phyloP scores from a whole-genome alignment of 768 basidiomycete genomes.

The Russula sp. region DNA sequence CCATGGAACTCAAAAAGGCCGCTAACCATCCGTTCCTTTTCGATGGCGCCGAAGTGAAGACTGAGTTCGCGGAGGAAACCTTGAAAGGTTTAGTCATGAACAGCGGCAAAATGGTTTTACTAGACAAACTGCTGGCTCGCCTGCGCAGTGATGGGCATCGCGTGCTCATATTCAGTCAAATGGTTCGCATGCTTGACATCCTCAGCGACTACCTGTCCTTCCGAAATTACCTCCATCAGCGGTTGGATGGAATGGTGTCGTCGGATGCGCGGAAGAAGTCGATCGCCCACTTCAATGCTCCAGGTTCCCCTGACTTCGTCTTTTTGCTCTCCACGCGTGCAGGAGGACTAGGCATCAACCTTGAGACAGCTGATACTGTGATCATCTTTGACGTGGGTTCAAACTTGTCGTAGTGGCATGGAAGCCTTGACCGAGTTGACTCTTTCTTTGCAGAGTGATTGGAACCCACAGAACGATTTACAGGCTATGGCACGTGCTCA shows the following conservation, averaged over 20 bases:
- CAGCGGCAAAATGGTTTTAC: constrained; percentile 95
- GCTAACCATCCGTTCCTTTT: constrained; percentile 98
- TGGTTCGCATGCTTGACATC: constrained; percentile 99
- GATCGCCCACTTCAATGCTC: constrained; percentile 95
- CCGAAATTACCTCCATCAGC: constrained; percentile 87
- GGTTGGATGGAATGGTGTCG: constrained; percentile 91
- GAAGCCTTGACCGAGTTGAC: constrained; percentile 25
- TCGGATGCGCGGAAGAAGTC: constrained; percentile 92
- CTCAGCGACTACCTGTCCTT: constrained; percentile 93
- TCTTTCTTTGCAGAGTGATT: constrained; percentile 64
- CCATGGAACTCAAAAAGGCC: constrained; percentile 99
- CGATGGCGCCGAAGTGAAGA: constrained; percentile 80
- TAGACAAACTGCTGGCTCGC: constrained; percentile 92
- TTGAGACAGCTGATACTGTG: constrained; percentile 98
- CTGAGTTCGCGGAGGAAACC: constrained; percentile 67
- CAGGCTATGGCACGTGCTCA: constrained; percentile 99
- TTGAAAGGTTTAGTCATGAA: constrained; percentile 97
- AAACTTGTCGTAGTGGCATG: neutral
- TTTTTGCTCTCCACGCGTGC: constrained; percentile 96
- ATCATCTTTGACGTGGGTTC: constrained; percentile 92
- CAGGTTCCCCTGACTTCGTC: constrained; percentile 90
- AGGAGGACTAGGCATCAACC: constrained; percentile 95
- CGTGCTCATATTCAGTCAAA: constrained; percentile 98
- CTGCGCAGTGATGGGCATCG: constrained; percentile 91
- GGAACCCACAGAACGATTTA: constrained; percentile 98